Conservation (phyloP, 2,329 filamentous ascomycete species). For the Paecilomyces variotii region DNA sequence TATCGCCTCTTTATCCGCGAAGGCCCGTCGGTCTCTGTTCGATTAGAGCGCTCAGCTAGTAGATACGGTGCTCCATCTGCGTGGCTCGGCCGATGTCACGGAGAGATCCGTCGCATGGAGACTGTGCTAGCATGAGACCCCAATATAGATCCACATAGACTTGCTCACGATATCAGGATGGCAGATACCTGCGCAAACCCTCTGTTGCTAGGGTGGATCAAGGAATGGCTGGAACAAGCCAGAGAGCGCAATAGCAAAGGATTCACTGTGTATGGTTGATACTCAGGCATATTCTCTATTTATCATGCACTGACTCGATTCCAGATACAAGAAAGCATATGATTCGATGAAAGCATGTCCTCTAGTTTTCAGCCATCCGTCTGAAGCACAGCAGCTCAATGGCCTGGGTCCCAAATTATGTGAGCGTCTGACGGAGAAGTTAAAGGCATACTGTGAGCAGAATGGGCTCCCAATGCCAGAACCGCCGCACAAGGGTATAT, state of each 20-base stretch:
- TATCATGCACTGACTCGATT: conserved; percentile 3
- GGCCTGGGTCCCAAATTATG: conserved; percentile 67
- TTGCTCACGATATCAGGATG: conserved; percentile 13
- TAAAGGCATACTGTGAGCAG: conserved; percentile 51
- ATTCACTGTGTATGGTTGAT: conserved; percentile 40
- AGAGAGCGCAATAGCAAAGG: conserved; percentile 63
- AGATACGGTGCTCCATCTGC: neutral
- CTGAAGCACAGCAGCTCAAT: conserved; percentile 63
- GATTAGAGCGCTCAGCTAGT: neutral
- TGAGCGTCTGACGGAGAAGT: conserved; percentile 55
- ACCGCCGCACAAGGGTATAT: conserved; percentile 40
- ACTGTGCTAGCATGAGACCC: neutral
- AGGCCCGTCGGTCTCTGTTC: neutral
- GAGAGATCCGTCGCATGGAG: neutral
- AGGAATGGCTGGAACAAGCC: conserved; percentile 67
- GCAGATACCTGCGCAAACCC: conserved; percentile 55
- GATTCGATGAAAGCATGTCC: conserved; percentile 70
- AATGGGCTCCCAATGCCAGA: conserved; percentile 63
- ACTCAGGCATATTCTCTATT: neutral
- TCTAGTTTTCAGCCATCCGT: conserved; percentile 61
- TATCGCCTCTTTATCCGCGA: neutral
- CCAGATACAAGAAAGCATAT: conserved; percentile 67
- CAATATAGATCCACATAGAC: neutral
- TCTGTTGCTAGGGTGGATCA: conserved; percentile 63
- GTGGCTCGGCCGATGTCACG: neutral